A percentile compares a stretch with the other conserved stretches of the same genome.
These are phyloP conservation scores for Thyridium curvatum DNA, from an alignment of 2,329 filamentous ascomycete genomes.

Conservation along the genomic window DNA sequence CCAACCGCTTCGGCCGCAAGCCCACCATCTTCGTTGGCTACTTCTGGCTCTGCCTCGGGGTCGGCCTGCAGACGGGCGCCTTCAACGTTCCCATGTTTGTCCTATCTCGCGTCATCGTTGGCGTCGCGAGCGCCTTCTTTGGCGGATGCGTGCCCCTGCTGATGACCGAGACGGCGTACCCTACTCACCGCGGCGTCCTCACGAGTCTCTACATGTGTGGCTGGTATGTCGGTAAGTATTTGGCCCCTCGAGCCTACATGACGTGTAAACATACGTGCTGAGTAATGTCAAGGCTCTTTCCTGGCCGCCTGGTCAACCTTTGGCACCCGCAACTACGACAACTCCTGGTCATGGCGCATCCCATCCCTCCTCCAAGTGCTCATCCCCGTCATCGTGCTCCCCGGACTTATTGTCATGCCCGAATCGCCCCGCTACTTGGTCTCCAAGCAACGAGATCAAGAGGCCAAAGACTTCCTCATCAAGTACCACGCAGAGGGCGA, in stretches of 20 bases:
- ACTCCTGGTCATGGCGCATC: constrained; percentile 47
- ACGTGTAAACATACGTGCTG: too few relatives aligned
- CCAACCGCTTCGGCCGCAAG: constrained; percentile 32
- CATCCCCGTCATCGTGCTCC: constrained; percentile 42
- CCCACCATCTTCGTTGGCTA: constrained; percentile 26
- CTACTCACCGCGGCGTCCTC: constrained; percentile 6
- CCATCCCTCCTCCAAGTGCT: constrained; percentile 55
- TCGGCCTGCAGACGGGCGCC: constrained; percentile 23
- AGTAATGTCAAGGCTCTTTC: too few relatives aligned
- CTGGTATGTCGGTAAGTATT: too few relatives aligned
- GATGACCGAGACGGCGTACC: constrained; percentile 9
- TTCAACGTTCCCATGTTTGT: constrained; percentile 20
- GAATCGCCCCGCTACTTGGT: constrained; percentile 51
- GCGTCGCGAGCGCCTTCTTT: constrained; percentile 6
- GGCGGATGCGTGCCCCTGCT: constrained; percentile 5
- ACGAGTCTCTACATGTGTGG: constrained; percentile 7
- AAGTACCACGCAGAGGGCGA: constrained; percentile 10
- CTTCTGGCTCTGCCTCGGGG: constrained; percentile 19
- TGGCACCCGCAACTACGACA: constrained; percentile 42
- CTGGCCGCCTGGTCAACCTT: constrained; percentile 36
- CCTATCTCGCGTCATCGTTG: constrained; percentile 20
- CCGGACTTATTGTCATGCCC: constrained; percentile 46
- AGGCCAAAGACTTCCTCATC: constrained; percentile 34
- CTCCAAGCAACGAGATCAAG: constrained; percentile 47
- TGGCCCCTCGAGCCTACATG: too few relatives aligned